Evolutionary conservation across 805 yeast genomes (phyloP).

Genomic region (Suhomyces prunicola): DNA sequence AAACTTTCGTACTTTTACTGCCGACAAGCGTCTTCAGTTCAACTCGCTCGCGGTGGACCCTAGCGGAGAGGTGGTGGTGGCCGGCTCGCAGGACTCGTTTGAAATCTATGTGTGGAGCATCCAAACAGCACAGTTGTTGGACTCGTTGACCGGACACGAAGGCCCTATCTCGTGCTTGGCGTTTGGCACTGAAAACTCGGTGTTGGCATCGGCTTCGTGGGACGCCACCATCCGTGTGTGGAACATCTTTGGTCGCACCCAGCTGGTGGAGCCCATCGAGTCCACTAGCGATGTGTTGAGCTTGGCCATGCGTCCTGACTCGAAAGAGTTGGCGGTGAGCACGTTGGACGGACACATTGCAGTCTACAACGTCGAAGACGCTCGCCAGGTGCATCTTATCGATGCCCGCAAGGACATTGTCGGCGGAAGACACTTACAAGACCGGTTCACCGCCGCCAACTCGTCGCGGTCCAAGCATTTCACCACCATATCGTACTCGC

Average conservation of each 20-base stretch:
- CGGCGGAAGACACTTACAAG: conserved; percentile 79
- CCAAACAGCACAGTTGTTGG: conserved; percentile 89
- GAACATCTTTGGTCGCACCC: conserved; percentile 86
- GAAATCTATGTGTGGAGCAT: conserved; percentile 97
- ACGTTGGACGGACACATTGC: conserved; percentile 85
- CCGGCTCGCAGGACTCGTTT: conserved; percentile 86
- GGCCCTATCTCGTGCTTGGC: conserved; percentile 90
- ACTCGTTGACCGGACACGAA: conserved; percentile 86
- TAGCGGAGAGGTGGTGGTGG: conserved; percentile 94
- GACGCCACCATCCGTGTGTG: conserved; percentile 91
- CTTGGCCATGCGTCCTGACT: conserved; percentile 85
- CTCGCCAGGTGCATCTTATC: conserved; percentile 74
- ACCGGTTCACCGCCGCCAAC: conserved; percentile 75
- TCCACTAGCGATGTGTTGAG: conserved; percentile 80
- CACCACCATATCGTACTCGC: conserved; percentile 76
- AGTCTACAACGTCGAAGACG: conserved; percentile 79
- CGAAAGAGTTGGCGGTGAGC: conserved; percentile 84
- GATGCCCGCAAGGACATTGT: conserved; percentile 87
- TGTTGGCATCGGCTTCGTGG: conserved; percentile 92
- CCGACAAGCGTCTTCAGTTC: conserved; percentile 84
- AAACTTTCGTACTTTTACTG: conserved; percentile 92
- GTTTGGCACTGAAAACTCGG: conserved; percentile 74
- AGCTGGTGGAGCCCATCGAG: conserved; percentile 86
- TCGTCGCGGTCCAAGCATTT: conserved; percentile 83
- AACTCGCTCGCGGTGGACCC: conserved; percentile 92